phyloP scores from a whole-genome alignment of 2,329 filamentous ascomycete genomes.

The Colletotrichum somersetense region DNA sequence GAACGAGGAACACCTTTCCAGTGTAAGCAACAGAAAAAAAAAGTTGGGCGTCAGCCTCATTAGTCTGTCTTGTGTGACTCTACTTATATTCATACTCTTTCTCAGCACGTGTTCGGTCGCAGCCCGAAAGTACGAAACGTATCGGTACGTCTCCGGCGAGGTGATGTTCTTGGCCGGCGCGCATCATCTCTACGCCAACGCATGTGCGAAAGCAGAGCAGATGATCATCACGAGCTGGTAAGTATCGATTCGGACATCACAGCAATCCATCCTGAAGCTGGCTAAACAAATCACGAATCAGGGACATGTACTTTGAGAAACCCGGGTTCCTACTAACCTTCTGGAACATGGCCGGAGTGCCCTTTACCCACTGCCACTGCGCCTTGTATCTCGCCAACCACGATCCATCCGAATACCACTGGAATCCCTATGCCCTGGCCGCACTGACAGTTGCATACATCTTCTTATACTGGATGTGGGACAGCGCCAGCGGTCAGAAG shows the following conservation, averaged over 20 bases:
- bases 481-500: slow-evolving; percentile 86
- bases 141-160: slow-evolving; percentile 65
- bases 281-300: not conserved
- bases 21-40: not conserved
- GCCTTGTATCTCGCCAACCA: slow-evolving; percentile 85
- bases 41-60: not conserved
- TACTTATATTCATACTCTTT: not conserved
- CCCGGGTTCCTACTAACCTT: slow-evolving; percentile 92
- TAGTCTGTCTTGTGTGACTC: not conserved
- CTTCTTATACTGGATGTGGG: slow-evolving; percentile 87
- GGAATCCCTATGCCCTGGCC: slow-evolving; percentile 72
- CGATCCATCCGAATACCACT: slow-evolving; percentile 75
- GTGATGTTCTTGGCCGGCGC: slow-evolving; percentile 81
- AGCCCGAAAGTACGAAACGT: no score
- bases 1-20: not conserved
- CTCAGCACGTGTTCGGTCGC: no score
- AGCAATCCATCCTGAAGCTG: not conserved
- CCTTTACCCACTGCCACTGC: slow-evolving; percentile 86
- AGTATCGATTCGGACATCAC: not conserved
- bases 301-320: slow-evolving; percentile 89
- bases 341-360: slow-evolving; percentile 88
- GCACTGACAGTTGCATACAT: slow-evolving; percentile 63
- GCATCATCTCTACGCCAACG: slow-evolving; percentile 86
- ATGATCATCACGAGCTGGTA: slow-evolving; percentile 78
- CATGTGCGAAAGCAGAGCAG: slow-evolving; percentile 86